Evolutionary conservation across 2,329 filamentous ascomycete genomes (phyloP).

Genomic region (Colletotrichum liriopes): DNA sequence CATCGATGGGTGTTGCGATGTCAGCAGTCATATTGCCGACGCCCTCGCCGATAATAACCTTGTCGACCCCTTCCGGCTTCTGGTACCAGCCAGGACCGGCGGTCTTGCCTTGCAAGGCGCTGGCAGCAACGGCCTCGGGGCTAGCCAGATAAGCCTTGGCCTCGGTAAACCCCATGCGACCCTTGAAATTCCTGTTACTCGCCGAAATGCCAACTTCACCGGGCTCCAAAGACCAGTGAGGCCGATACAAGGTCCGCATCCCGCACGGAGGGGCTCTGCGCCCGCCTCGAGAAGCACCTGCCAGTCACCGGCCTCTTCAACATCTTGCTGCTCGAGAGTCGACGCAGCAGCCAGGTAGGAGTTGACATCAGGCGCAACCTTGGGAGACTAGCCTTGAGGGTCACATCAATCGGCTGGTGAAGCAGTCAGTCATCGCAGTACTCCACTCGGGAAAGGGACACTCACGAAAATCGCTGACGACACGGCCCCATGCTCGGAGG

Average conservation of each 20-base stretch:
- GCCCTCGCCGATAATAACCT: conserved; percentile 81
- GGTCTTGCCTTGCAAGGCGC: conserved; percentile 81
- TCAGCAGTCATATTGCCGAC: conserved; percentile 76
- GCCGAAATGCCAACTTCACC: conserved; percentile 91
- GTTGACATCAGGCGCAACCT: conserved; percentile 82
- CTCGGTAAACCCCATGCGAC: conserved; percentile 86
- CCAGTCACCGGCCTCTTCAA: conserved; percentile 90
- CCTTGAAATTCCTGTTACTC: conserved; percentile 92
- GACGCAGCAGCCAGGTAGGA: conserved; percentile 95
- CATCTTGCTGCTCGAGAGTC: conserved; percentile 79
- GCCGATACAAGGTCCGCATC: conserved; percentile 90
- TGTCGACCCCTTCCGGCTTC: conserved; percentile 76
- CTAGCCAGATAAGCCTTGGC: conserved; percentile 90
- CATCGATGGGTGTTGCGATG: conserved; percentile 76
- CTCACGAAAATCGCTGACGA: conserved; percentile 53
- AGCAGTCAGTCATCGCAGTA: conserved; percentile 49
- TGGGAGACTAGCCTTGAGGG: conserved; percentile 75
- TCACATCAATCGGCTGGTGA: conserved; percentile 84
- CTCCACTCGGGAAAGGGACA: conserved; percentile 52
- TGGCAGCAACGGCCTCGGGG: conserved; percentile 93
- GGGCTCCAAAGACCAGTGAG: conserved; percentile 84
- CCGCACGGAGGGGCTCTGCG: conserved; percentile 78
- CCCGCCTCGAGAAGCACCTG: conserved; percentile 85
- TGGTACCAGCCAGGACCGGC: conserved; percentile 85
- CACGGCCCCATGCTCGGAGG: conserved; percentile 84